Evolutionary conservation across 2,329 filamentous ascomycete species (phyloP), one percentile per base, ranked within the genome.

Genomic region (Ramichloridium luteum): DNA sequence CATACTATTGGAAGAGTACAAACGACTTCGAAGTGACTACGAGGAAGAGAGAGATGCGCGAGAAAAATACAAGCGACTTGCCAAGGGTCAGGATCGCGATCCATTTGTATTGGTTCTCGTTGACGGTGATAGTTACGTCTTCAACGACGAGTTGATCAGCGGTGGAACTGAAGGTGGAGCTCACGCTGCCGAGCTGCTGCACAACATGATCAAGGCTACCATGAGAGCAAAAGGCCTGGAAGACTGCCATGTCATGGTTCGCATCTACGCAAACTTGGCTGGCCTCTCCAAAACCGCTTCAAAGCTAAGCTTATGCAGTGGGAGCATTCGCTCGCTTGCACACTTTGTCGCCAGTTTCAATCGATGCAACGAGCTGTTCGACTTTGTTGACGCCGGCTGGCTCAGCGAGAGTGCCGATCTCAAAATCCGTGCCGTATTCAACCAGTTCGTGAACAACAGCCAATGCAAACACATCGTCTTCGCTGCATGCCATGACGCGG

Each of bases 381-480:
- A 77, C 41, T 76, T 72, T 44, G 58, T 75, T 10, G 74, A 77
- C 46, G 70, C 70, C 8, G 69, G 72, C 6, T 67, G 72, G 39
- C 61, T 70, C 20, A 74, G 75, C 44, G 69, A 73, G 42, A 68
- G 67, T 16, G 67, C 68, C 16, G 68, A 70, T 43, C 69, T 67
- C 46, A 78, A 78, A 49, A 61, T 78, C 32, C 62, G 70, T 46
- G 70, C 58, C 42, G 38, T 54, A 35, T 57, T 62, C 47, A 56
- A 60, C 4, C 56, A 74, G 2, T 74, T 72, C 38, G 64, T 61
- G 18, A 66, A 74, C 27, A 72, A 70, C 42, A 55, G 61, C 3
- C 69, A 75, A 45, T 79, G 74, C 56, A 72, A 70, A 42, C 73
- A 76, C 47, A 72, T 79, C 20, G 71, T 70, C 45, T 71, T 75